phyloP scores from a whole-genome alignment of 768 basidiomycete species.

The Mycena chlorophos region DNA sequence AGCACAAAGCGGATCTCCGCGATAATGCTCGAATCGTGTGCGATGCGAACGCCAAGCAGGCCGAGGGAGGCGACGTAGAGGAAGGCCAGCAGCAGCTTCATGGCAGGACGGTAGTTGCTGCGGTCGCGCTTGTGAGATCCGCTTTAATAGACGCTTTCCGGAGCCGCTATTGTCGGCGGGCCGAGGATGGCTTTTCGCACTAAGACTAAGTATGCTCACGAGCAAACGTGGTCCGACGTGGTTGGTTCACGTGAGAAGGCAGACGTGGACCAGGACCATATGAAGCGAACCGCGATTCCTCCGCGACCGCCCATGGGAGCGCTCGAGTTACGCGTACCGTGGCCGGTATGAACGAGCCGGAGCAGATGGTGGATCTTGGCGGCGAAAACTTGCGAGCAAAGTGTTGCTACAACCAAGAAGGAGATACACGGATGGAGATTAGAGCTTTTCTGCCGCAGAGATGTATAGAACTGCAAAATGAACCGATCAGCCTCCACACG shows the following conservation, averaged over 20 bases:
- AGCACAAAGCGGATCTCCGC: conserved; percentile 2
- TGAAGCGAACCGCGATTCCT: neutral
- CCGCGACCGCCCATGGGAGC: too few relatives aligned
- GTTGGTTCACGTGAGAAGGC: conserved; percentile 2
- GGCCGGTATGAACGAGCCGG: neutral
- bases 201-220: too few relatives aligned
- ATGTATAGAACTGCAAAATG: conserved; percentile 66
- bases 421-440: conserved; percentile 20
- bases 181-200: neutral
- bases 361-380: neutral
- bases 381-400: neutral
- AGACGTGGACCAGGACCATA: neutral
- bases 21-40: conserved; percentile 11
- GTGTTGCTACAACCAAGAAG: conserved; percentile 13
- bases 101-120: neutral
- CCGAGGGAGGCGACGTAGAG: conserved; percentile 20
- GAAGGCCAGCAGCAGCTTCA: conserved; percentile 15
- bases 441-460: conserved; percentile 66
- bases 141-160: neutral
- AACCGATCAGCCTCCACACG: conserved; percentile 2
- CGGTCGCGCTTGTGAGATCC: neutral
- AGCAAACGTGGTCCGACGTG: conserved; percentile 5
- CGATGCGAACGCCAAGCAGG: conserved; percentile 13
- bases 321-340: too few relatives aligned
- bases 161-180: conserved; percentile 1